phyloP scores from a whole-genome alignment of 2,329 filamentous ascomycete genomes.

The Botryotinia calthae region DNA sequence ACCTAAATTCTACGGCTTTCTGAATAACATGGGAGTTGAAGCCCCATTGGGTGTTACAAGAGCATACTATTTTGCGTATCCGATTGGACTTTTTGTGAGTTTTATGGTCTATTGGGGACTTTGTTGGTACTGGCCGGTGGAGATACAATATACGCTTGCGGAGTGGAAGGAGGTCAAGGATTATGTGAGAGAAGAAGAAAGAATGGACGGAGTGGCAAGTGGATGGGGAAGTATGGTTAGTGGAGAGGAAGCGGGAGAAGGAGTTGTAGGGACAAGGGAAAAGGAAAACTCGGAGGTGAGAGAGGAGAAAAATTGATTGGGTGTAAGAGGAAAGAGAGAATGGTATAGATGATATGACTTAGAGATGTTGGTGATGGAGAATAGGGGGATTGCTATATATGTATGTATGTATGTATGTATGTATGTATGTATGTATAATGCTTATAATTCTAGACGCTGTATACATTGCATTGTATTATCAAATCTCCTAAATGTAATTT shows the following conservation, averaged over 20 bases:
- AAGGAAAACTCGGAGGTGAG: neutral
- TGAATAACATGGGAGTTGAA: constrained; percentile 43
- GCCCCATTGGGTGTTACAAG: constrained; percentile 39
- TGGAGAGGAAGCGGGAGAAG: neutral
- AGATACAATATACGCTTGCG: constrained; percentile 25
- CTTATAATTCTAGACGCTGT: neutral
- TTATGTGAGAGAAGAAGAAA: constrained; percentile 37
- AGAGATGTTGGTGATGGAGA: neutral
- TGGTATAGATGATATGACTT: neutral
- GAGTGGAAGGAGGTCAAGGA: constrained; percentile 41
- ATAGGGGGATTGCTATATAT: neutral
- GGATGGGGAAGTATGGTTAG: constrained; percentile 4
- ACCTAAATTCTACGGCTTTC: constrained; percentile 45
- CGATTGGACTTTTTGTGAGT: constrained; percentile 50
- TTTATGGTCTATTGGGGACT: constrained; percentile 34
- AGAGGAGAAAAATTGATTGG: neutral
- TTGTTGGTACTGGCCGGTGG: constrained; percentile 26
- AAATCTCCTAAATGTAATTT: neutral
- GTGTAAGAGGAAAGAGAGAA: neutral
- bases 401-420: neutral
- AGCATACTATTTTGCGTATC: constrained; percentile 57
- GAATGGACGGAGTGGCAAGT: neutral
- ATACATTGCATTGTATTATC: neutral
- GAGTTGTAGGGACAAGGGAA: too few relatives aligned
- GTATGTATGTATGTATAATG: neutral